Conservation (phyloP, 2,329 filamentous ascomycete species). For the Graphilbum sp. region DNA sequence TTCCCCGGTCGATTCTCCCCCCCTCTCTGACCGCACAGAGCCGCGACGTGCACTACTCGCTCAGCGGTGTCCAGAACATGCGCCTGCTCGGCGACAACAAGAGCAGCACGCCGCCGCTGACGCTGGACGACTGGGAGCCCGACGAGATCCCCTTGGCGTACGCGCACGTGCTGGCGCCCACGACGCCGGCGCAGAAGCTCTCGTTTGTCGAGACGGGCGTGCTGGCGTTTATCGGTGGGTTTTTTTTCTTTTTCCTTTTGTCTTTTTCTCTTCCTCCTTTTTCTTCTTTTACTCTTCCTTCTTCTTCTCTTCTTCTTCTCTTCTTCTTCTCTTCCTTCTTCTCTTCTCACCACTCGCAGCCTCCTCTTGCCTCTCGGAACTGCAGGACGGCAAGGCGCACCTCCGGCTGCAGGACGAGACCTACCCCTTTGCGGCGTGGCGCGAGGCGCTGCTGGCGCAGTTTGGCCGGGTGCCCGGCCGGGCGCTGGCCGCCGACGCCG, state of each 20-base stretch:
- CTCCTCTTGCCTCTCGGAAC: background rate
- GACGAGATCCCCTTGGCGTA: background rate
- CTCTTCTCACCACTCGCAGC: background rate
- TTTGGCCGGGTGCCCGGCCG: background rate
- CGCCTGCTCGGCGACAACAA: background rate
- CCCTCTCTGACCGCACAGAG: background rate
- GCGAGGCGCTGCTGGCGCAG: background rate
- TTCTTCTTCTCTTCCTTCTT: background rate
- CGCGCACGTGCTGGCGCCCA: background rate
- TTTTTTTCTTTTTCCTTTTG: background rate
- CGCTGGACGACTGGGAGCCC: background rate
- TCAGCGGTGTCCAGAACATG: constrained; percentile 1
- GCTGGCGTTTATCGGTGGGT: background rate
- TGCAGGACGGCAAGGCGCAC: background rate
- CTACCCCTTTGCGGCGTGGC: background rate
- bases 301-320: background rate
- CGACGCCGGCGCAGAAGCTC: background rate
- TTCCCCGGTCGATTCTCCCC: too few relatives aligned
- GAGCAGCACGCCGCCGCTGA: background rate
- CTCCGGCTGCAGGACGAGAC: background rate
- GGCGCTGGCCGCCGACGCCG: background rate
- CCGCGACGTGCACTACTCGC: constrained; percentile 1
- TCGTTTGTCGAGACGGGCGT: background rate
- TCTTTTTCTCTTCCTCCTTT: background rate
- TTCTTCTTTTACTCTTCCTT: background rate